phyloP scores from a whole-genome alignment of 495 filamentous ascomycete species.

The Trichoderma erinaceum region DNA sequence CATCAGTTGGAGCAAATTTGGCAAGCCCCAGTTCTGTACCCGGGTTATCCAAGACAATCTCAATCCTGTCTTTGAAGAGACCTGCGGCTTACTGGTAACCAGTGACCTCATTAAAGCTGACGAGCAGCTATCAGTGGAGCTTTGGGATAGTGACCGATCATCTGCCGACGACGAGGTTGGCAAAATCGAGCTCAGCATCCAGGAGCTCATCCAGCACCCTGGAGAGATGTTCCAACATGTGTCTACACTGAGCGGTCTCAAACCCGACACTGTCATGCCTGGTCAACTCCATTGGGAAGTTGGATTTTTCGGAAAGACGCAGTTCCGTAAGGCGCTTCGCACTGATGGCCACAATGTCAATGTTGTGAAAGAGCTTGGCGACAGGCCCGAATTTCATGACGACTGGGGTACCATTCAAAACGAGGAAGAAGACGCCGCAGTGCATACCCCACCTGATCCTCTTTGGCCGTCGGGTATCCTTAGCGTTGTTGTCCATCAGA shows the following conservation, averaged over 20 bases:
- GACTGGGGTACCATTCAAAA: conserved; percentile 76
- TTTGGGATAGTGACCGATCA: conserved; percentile 88
- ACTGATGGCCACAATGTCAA: conserved; percentile 79
- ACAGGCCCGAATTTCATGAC: conserved; percentile 75
- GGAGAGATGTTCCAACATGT: conserved; percentile 86
- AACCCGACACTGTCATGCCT: conserved; percentile 81
- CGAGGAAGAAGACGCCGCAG: conserved; percentile 71
- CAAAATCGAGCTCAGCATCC: conserved; percentile 87
- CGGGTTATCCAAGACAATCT: conserved; percentile 91
- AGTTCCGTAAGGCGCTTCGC: conserved; percentile 71
- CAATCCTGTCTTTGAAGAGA: conserved; percentile 91
- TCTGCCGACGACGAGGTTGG: conserved; percentile 91
- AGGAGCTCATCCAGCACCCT: conserved; percentile 90
- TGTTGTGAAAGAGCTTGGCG: conserved; percentile 63
- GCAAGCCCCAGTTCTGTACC: conserved; percentile 97
- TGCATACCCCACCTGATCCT: conserved; percentile 87
- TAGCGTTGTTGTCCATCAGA: conserved; percentile 81
- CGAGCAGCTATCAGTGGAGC: conserved; percentile 85
- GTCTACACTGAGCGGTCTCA: conserved; percentile 74
- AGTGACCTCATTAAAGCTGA: conserved; percentile 86
- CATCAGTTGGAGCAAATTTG: conserved; percentile 68
- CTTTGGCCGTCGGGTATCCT: conserved; percentile 87
- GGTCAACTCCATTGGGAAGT: conserved; percentile 94
- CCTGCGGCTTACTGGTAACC: conserved; percentile 76
- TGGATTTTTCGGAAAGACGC: conserved; percentile 84